Base-by-base conservation (phyloP, 2,329 filamentous ascomycete species). In the Colletotrichum zoysiae region DNA sequence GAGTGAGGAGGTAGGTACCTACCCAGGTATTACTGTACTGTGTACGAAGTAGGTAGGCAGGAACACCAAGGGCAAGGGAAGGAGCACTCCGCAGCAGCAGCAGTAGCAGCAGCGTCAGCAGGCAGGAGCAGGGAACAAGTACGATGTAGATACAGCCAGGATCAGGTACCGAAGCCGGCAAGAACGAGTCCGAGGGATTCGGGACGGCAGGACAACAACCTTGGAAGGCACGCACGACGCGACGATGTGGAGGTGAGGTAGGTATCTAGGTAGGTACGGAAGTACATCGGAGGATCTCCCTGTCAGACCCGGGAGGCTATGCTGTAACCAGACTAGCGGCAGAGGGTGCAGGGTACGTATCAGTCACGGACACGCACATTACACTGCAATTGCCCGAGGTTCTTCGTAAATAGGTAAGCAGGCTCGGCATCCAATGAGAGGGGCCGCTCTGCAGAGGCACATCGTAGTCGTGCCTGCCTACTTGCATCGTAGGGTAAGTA, bases 211-310 rank as follows among this genome's bases (percentile, higher is more conserved):
- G 51, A 55, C 30, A 35, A 44, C 1, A 12, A 14, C 38, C 38
- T 14, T 12, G 40, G 40, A 5, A 42, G 42, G 42, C 18, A 44
- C 42, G 42, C 18, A 44, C 42, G 23, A 30, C 33, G 57, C 20
- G 51, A 26, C 46, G 57, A 16, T 68, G 65, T 63, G 65, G 51
- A 64, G 53, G n/a, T n/a, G n/a, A n/a, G n/a, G n/a, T n/a, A n/a
- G n/a, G 50, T 55, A 42, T 18, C 40, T 42, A n/a, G n/a, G 50
- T 55, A 42, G 7, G 14, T 42, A 60, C 69, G 69, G 65, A 69
- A 53, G 59, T 63, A 60, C 65, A 68, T 63, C 65, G 65, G 69
- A 68, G 58, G 65, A 68, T 59, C 58, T 60, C 64, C 65, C 65
- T 53, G 62, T 33, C 30, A 35, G 42, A n/a, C 16, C 8, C 2